Conservation (phyloP, 1,139 yeast species). For the Lizanozyma gosingica region DNA sequence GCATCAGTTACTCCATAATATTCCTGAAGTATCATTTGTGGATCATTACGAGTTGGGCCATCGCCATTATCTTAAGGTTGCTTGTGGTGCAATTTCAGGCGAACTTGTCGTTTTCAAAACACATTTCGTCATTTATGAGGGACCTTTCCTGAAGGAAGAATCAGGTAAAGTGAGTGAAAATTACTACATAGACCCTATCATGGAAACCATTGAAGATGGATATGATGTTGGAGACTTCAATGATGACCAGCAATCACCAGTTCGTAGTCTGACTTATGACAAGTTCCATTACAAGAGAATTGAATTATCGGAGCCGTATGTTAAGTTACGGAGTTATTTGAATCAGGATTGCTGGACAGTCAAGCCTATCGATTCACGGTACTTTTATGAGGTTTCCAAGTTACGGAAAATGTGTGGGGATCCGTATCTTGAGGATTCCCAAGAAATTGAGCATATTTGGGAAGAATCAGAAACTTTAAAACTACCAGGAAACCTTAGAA, state of each 20-base stretch:
- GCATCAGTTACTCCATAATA: conserved; percentile 43
- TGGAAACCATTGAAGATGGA: conserved; percentile 18
- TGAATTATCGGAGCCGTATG: background rate
- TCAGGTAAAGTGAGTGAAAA: conserved; percentile 5
- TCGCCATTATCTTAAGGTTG: conserved; percentile 15
- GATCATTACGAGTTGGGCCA: conserved; percentile 10
- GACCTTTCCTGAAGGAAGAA: conserved; percentile 20
- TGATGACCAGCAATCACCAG: background rate
- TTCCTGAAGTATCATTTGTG: conserved; percentile 47
- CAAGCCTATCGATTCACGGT: conserved; percentile 25
- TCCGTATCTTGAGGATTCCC: conserved; percentile 23
- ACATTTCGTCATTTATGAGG: conserved; percentile 15
- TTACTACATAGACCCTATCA: conserved; percentile 22
- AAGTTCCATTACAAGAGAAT: background rate
- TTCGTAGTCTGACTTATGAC: background rate
- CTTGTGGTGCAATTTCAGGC: conserved; percentile 42
- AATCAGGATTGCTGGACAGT: conserved; percentile 48
- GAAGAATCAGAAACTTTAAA: conserved; percentile 29
- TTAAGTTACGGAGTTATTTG: background rate
- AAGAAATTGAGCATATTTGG: conserved; percentile 17
- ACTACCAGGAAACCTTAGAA: conserved; percentile 25
- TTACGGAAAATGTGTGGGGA: conserved; percentile 42
- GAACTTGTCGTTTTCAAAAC: conserved; percentile 37
- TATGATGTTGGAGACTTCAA: conserved; percentile 11
- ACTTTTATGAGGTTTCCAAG: conserved; percentile 42